phyloP scores from a whole-genome alignment of 2,329 filamentous ascomycete genomes.

The Cordyceps militaris region DNA sequence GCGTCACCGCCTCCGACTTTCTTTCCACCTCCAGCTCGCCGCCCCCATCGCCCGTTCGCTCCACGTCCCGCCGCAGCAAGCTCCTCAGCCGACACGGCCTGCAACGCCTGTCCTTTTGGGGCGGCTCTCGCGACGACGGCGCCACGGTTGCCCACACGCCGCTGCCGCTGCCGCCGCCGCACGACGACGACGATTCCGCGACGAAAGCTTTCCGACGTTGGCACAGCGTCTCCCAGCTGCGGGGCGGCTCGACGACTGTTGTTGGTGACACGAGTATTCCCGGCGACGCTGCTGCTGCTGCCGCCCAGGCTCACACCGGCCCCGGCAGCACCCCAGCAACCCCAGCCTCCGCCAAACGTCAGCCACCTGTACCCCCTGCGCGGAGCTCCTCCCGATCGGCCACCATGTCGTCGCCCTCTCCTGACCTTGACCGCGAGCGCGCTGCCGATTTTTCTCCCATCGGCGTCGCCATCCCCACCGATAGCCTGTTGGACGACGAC shows the following conservation, averaged over 20 bases:
- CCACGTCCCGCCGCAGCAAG: background rate
- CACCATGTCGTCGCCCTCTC: conserved; percentile 22
- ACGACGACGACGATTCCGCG: background rate
- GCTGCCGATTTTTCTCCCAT: conserved; percentile 28
- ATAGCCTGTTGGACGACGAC: conserved; percentile 50
- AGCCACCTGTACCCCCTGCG: conserved; percentile 6
- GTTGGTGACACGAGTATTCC: background rate
- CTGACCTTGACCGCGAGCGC: conserved; percentile 15
- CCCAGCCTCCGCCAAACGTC: conserved; percentile 9
- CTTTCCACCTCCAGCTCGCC: background rate
- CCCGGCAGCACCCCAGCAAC: background rate
- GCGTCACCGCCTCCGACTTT: background rate
- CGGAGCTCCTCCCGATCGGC: conserved; percentile 15
- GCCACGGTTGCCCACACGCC: background rate
- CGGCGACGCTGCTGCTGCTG: background rate
- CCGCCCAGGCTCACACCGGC: too few species aligned
- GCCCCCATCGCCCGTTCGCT: background rate
- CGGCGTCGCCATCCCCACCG: conserved; percentile 49
- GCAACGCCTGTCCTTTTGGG: background rate
- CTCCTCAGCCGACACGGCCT: background rate
- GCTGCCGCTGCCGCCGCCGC: background rate
- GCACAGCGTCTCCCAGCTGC: background rate
- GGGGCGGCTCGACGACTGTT: background rate
- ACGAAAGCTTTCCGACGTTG: background rate
- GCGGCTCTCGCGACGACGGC: background rate